phyloP scores from a whole-genome alignment of 2,329 filamentous ascomycete species.

The Aspergillus cejpii region DNA sequence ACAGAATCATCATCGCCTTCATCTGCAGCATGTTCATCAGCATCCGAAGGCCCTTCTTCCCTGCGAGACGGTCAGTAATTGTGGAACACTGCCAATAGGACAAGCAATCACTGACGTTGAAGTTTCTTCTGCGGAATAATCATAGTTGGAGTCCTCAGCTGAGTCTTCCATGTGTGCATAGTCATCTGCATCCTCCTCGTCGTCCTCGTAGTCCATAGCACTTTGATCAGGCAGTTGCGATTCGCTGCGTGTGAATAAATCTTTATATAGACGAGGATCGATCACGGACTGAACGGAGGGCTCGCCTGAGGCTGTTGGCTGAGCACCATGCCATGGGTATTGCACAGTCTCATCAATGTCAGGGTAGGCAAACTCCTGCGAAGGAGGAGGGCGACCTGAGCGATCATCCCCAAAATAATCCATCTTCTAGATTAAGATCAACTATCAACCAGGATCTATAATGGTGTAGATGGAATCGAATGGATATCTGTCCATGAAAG shows the following conservation, averaged over 20 bases:
- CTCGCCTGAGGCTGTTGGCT: constrained; percentile 12
- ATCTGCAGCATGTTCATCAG: constrained; percentile 9
- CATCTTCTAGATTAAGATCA: constrained; percentile 11
- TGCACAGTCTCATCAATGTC: constrained; percentile 30
- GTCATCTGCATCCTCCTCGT: constrained; percentile 8
- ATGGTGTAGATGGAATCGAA: background rate
- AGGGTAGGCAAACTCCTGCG: constrained; percentile 26
- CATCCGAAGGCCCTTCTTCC: constrained; percentile 22
- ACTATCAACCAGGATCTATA: constrained; percentile 5
- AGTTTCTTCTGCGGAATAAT: constrained; percentile 21
- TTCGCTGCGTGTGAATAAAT: constrained; percentile 14
- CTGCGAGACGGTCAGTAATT: constrained; percentile 14
- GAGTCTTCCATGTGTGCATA: constrained; percentile 10
- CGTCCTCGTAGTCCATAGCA: constrained; percentile 6
- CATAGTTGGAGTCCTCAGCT: constrained; percentile 24
- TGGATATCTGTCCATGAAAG: constrained; percentile 2
- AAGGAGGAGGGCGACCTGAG: constrained; percentile 8
- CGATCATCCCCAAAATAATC: constrained; percentile 14
- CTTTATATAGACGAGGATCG: constrained; percentile 31
- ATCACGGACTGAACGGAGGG: constrained; percentile 22
- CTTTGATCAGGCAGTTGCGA: constrained; percentile 11
- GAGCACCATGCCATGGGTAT: constrained; percentile 29
- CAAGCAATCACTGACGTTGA: constrained; percentile 19
- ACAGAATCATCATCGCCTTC: constrained; percentile 21
- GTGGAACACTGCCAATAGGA: too few relatives aligned